Conservation (phyloP, 345 rosid genomes). For the Kandelia obovata region DNA sequence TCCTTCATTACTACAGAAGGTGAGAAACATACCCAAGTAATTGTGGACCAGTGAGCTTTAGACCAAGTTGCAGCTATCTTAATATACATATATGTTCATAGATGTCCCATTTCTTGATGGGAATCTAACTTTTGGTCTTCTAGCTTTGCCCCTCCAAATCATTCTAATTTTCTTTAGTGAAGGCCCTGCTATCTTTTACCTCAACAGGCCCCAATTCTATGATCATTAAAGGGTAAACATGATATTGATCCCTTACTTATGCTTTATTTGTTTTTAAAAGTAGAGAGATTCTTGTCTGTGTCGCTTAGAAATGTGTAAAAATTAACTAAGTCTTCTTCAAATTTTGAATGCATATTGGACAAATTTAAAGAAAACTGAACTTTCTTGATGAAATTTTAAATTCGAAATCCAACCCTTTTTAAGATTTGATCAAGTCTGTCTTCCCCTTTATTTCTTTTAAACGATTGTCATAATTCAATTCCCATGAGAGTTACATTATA, state of each 20-base stretch:
- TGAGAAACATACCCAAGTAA: too few relatives aligned
- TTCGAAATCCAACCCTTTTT: background rate
- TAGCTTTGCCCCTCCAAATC: conserved; percentile 10
- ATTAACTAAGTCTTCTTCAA: background rate
- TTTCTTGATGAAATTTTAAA: conserved; percentile 6
- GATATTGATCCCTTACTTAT: conserved; percentile 13
- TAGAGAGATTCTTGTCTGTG: background rate
- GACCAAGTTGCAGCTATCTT: background rate
- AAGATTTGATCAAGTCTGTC: conserved; percentile 8
- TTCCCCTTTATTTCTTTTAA: conserved; percentile 9
- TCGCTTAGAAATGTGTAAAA: background rate
- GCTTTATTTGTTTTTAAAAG: background rate
- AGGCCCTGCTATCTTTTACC: background rate
- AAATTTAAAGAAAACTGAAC: background rate
- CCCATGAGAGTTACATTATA: conserved; percentile 1
- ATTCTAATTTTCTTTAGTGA: conserved; percentile 18
- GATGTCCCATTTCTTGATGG: background rate
- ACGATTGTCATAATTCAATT: background rate
- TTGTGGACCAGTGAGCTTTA: background rate
- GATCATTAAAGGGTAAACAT: background rate
- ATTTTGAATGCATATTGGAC: too few relatives aligned
- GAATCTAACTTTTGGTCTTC: conserved; percentile 3
- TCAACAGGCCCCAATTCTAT: background rate
- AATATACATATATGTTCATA: background rate
- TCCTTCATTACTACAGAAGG: too few relatives aligned